These are phyloP conservation scores for Suhomyces sp. DNA, from an alignment of 805 yeast species.

Conservation along the genomic window DNA sequence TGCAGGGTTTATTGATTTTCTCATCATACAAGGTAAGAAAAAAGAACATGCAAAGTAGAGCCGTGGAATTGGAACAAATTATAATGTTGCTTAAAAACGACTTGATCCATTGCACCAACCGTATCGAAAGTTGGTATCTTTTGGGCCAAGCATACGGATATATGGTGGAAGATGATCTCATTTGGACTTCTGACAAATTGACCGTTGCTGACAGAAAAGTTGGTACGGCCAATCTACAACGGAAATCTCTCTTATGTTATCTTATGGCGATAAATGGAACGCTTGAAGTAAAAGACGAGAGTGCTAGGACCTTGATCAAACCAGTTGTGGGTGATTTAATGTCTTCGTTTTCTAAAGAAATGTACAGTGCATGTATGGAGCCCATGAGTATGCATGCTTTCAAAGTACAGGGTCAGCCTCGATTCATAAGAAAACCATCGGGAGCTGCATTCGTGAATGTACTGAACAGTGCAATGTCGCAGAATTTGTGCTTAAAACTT, in stretches of 20 bases:
- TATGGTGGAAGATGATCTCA: conserved; percentile 82
- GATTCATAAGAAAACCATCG: conserved; percentile 25
- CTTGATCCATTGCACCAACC: conserved; percentile 58
- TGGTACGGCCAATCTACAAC: conserved; percentile 61
- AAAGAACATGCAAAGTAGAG: conserved; percentile 75
- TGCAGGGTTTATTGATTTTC: conserved; percentile 67
- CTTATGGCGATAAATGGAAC: conserved; percentile 61
- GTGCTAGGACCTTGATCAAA: conserved; percentile 15
- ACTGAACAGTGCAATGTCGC: conserved; percentile 20
- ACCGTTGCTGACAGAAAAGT: conserved; percentile 60
- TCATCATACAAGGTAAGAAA: conserved; percentile 70
- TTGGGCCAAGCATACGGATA: conserved; percentile 77
- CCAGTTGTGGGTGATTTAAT: conserved; percentile 47
- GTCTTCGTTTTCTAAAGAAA: conserved; percentile 54
- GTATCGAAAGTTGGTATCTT: conserved; percentile 85
- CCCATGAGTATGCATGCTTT: conserved; percentile 69
- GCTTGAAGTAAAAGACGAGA: not conserved
- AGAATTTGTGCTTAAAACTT: conserved; percentile 33
- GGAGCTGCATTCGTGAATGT: conserved; percentile 27
- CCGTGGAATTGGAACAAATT: conserved; percentile 77
- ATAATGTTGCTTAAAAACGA: conserved; percentile 66
- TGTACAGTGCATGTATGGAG: conserved; percentile 56
- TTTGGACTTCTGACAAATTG: conserved; percentile 89
- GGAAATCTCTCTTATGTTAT: conserved; percentile 70
- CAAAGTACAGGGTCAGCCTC: conserved; percentile 38